Base-by-base conservation (phyloP, 2,329 filamentous ascomycete genomes). In the Beauveria sp. region DNA sequence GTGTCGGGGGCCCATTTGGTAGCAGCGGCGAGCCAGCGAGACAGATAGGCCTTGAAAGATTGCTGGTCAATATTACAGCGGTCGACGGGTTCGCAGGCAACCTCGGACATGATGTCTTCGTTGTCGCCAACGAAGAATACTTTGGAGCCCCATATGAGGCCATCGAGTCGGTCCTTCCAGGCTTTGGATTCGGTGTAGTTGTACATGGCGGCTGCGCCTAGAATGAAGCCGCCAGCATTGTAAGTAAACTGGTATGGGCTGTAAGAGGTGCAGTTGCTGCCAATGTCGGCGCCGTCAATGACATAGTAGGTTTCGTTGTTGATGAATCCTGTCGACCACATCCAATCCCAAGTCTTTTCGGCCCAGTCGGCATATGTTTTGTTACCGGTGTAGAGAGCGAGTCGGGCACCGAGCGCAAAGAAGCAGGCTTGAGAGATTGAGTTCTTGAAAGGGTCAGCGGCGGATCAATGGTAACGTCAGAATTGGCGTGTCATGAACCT, bases 331-430 rank as follows among this genome's bases (percentile, higher is more conserved):
- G 85, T 75, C 7, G 68, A 70, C 3, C 72, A 70, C 72, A 85
- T 86, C 88, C 88, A 91, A 55, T 90, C 79, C 77, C 90, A 96
- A 1, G 84, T 82, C 66, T 77, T 86, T 22, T 85, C 82, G 0
- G 90, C 90, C 90, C 90, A 94, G 5, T 91, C 83, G 1, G 84
- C 80, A 70, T 96, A 96, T 0, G 89, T 90, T 46, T 79, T 69
- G 67, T 96, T 93, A 18, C 85, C 84, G 0, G 91, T 96, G 71
- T 91, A 94, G 26, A 86, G 80, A 0, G 88, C 89, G 5, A 93
- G 78, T 2, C 90, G 84, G 1, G 89, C 84, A 16, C 79, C 83
- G 14, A 86, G 73, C 58, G 84, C 83, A 69, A 86, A 86, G 72
- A 86, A 85, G 63, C 81, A 83, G 1, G 81, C 84, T 65, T 85